A percentile compares a stretch with the other conserved stretches of the same genome.
Conservation (phyloP, 2,329 filamentous ascomycete species). For the Pseudogymnoascus destructans region DNA sequence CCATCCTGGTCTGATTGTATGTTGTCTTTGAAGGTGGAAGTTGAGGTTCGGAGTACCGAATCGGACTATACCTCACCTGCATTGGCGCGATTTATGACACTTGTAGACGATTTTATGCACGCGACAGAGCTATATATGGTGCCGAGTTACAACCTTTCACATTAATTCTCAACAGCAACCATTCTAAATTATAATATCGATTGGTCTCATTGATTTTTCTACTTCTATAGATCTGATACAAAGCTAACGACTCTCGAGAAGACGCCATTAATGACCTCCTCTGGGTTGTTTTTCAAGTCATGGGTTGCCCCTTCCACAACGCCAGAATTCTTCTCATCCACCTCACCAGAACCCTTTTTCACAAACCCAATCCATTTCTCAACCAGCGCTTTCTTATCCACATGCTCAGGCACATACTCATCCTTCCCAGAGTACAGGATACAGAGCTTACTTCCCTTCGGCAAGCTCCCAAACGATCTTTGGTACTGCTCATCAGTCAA, state of each 20-base stretch:
- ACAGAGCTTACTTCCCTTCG: conserved; percentile 30
- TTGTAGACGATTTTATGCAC: neutral
- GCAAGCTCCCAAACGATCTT: conserved; percentile 43
- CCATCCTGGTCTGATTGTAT: neutral
- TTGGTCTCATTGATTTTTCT: neutral
- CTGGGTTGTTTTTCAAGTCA: conserved; percentile 29
- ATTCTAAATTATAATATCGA: neutral
- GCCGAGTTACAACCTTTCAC: neutral
- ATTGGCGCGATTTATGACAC: neutral
- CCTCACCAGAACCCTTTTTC: conserved; percentile 30
- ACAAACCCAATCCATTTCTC: conserved; percentile 35
- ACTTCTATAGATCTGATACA: conserved; percentile 6
- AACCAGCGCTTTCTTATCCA: conserved; percentile 37
- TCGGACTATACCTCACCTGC: conserved; percentile 1
- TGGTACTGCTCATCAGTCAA: conserved; percentile 37
- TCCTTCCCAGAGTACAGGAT: conserved; percentile 39
- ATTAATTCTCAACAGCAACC: neutral
- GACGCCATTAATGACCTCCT: neutral
- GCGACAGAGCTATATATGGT: neutral
- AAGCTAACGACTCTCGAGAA: neutral
- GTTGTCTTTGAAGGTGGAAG: neutral
- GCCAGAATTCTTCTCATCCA: conserved; percentile 36
- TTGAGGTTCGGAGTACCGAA: neutral
- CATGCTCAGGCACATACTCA: conserved; percentile 33
- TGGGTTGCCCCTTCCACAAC: conserved; percentile 37